phyloP scores from a whole-genome alignment of 2,329 filamentous ascomycete species.

The Helotiales sp. region DNA sequence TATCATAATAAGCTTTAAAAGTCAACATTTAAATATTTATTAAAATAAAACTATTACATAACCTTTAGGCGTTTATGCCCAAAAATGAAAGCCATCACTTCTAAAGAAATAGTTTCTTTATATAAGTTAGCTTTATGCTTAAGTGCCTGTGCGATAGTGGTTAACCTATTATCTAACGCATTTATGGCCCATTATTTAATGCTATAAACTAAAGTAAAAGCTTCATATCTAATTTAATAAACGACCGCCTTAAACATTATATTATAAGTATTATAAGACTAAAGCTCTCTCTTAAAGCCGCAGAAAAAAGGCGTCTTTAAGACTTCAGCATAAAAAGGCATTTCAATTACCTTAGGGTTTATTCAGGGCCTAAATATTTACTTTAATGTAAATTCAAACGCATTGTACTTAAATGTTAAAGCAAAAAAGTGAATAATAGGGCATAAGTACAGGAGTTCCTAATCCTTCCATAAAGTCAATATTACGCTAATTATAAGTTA shows the following conservation, averaged over 20 bases:
- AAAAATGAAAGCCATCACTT: background rate
- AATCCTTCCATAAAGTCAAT: background rate
- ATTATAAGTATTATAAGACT: background rate
- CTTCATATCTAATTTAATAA: background rate
- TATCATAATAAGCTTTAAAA: background rate
- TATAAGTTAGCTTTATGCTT: background rate
- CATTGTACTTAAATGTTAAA: background rate
- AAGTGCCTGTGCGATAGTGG: background rate
- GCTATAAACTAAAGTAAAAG: background rate
- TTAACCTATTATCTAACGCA: background rate
- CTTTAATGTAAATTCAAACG: background rate
- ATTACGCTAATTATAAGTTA: background rate
- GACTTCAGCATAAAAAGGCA: background rate
- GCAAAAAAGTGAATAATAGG: background rate
- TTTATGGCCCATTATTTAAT: background rate
- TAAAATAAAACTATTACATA: background rate
- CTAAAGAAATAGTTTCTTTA: background rate
- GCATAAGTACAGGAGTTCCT: background rate
- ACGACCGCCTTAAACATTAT: background rate
- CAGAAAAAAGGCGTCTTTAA: background rate
- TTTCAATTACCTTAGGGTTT: background rate
- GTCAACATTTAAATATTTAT: background rate
- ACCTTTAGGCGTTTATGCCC: background rate
- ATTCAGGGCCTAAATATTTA: background rate
- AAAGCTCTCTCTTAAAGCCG: background rate